Conservation (phyloP, 345 rosid species). For the Eucalyptus urophylla region DNA sequence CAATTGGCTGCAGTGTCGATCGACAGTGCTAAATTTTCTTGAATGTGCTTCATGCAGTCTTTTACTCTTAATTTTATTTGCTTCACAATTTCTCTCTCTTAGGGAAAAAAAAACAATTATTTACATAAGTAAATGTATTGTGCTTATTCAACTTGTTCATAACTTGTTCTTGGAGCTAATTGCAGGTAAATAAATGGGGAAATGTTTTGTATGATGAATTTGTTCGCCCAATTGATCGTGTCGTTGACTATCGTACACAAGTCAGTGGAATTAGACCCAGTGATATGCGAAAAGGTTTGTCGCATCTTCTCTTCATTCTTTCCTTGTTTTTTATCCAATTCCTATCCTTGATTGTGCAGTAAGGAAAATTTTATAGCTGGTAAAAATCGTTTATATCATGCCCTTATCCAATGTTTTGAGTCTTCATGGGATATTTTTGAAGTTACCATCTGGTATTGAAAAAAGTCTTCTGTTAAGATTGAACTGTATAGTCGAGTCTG, state of each 20-base stretch:
- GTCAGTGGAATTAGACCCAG: slow-evolving; percentile 89
- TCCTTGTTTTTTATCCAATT: background rate
- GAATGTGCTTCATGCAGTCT: background rate
- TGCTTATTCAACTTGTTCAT: background rate
- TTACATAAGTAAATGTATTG: background rate
- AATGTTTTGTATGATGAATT: slow-evolving; percentile 85
- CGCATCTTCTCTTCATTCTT: background rate
- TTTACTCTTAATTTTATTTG: background rate
- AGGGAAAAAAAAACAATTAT: background rate
- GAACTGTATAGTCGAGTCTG: background rate
- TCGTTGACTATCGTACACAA: slow-evolving; percentile 78
- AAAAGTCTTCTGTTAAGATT: background rate
- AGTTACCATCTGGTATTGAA: background rate
- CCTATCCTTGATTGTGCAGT: background rate
- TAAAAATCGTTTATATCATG: background rate
- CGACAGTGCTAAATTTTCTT: background rate
- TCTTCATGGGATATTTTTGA: background rate
- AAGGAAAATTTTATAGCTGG: background rate
- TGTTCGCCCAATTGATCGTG: slow-evolving; percentile 85
- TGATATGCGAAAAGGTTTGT: slow-evolving; percentile 76
- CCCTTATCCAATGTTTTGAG: background rate
- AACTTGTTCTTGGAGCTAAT: slow-evolving; percentile 4
- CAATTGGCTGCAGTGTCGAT: background rate
- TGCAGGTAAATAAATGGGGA: slow-evolving; percentile 90
- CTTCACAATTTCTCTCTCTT: background rate